A percentile compares a stretch with the other conserved stretches of the same genome.
phyloP scores from a whole-genome alignment of 129 eudicot species.

The Kitagawia praeruptora region DNA sequence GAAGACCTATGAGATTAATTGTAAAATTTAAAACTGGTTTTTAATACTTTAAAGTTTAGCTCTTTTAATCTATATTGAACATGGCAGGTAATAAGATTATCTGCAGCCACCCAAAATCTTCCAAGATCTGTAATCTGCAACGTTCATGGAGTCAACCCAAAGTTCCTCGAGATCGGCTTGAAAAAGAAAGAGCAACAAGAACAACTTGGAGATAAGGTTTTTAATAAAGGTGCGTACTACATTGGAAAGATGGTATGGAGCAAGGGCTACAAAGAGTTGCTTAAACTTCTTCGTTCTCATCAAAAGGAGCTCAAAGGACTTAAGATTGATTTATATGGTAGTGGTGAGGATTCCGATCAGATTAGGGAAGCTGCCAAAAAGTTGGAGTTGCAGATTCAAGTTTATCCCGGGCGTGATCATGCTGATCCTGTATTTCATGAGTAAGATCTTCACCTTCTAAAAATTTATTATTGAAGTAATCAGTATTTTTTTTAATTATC shows the following conservation, averaged over 20 bases:
- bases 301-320: conserved; percentile 67
- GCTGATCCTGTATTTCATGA: conserved; percentile 90
- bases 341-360: conserved; percentile 80
- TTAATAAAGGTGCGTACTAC: conserved; percentile 77
- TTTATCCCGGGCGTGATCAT: conserved; percentile 96
- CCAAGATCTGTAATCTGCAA: conserved; percentile 90
- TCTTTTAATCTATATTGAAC: conserved; percentile 3
- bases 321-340: conserved; percentile 75
- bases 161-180: conserved; percentile 79
- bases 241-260: conserved; percentile 97
- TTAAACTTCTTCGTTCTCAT: conserved; percentile 62
- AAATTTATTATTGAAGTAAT: background rate
- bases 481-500: background rate
- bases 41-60: background rate
- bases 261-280: conserved; percentile 92
- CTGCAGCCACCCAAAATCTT: conserved; percentile 95
- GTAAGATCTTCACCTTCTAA: conserved; percentile 34
- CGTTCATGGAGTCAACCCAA: conserved; percentile 98
- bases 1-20: background rate
- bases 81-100: conserved; percentile 83
- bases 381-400: conserved; percentile 50
- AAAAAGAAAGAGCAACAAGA: conserved; percentile 59
- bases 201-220: conserved; percentile 41
- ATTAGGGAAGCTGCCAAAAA: conserved; percentile 65
- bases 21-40: background rate